Evolutionary conservation across 805 yeast species (phyloP).

Genomic region (Pichia nanzhaoensis): DNA sequence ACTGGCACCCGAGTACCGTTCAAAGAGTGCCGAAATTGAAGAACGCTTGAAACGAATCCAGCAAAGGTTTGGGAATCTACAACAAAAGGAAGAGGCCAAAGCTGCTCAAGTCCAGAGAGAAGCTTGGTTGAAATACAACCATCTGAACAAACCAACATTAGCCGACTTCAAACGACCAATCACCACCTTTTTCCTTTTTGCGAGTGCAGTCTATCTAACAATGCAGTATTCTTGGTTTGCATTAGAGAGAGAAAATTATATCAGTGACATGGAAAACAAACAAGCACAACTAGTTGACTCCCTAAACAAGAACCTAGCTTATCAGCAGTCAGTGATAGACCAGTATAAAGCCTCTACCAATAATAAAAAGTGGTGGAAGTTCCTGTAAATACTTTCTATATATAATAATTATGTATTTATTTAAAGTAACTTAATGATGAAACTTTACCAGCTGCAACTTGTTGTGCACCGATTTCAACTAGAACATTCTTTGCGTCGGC

Average conservation of each 20-base stretch:
- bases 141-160: conserved; percentile 24
- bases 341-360: conserved; percentile 1
- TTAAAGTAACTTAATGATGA: conserved; percentile 22
- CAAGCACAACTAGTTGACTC: conserved; percentile 21
- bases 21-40: conserved; percentile 27
- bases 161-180: conserved; percentile 31
- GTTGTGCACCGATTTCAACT: conserved; percentile 46
- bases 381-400: conserved; percentile 13
- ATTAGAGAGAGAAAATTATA: conserved; percentile 27
- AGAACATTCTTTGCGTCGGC: conserved; percentile 54
- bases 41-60: conserved; percentile 23
- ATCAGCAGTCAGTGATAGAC: conserved; percentile 16
- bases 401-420: conserved; percentile 1
- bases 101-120: conserved; percentile 11
- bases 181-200: conserved; percentile 27
- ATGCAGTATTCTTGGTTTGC: conserved; percentile 30
- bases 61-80: conserved; percentile 19
- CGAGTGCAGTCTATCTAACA: conserved; percentile 27
- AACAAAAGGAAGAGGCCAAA: conserved; percentile 19
- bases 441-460: conserved; percentile 47
- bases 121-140: conserved; percentile 16
- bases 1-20: conserved; percentile 18
- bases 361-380: conserved; percentile 6
- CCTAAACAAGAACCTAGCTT: conserved; percentile 25
- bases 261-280: conserved; percentile 19